Conservation (phyloP, 176 grass and related monocot species). For the Musa schizocarpa region DNA sequence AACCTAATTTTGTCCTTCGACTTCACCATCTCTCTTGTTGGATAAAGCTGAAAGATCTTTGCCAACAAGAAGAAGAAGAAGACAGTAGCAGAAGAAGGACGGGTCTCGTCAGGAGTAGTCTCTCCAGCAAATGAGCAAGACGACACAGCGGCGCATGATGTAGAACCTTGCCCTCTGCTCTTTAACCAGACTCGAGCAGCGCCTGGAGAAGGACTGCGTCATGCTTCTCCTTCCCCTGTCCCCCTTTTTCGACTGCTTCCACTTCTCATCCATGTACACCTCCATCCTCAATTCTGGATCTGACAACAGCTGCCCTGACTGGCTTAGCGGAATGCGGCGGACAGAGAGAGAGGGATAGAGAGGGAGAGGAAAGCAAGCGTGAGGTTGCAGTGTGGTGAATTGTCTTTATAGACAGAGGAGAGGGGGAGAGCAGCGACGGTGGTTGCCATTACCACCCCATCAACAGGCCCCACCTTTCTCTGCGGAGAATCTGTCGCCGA, state of each 20-base stretch:
- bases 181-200: slow-evolving; percentile 73
- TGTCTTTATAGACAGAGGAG: too few species aligned
- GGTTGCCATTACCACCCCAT: too few species aligned
- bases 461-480: too few species aligned
- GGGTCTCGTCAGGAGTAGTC: slow-evolving; percentile 49
- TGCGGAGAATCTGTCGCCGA: too few species aligned
- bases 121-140: slow-evolving; percentile 78
- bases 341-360: too few species aligned
- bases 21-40: not conserved
- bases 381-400: too few species aligned
- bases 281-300: slow-evolving; percentile 29
- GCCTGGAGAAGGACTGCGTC: slow-evolving; percentile 45
- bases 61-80: not conserved
- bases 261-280: slow-evolving; percentile 44
- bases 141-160: slow-evolving; percentile 89
- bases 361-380: too few species aligned
- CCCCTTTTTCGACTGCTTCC: slow-evolving; percentile 54
- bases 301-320: too few species aligned
- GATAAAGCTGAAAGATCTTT: not conserved
- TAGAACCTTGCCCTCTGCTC: slow-evolving; percentile 81
- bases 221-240: slow-evolving; percentile 18
- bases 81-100: not conserved
- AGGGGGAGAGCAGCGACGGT: too few species aligned
- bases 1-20: too few species aligned
- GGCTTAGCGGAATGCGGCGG: too few species aligned